Evolutionary conservation across 2,329 filamentous ascomycete genomes (phyloP).

Genomic region (Lecanicillium sp.): DNA sequence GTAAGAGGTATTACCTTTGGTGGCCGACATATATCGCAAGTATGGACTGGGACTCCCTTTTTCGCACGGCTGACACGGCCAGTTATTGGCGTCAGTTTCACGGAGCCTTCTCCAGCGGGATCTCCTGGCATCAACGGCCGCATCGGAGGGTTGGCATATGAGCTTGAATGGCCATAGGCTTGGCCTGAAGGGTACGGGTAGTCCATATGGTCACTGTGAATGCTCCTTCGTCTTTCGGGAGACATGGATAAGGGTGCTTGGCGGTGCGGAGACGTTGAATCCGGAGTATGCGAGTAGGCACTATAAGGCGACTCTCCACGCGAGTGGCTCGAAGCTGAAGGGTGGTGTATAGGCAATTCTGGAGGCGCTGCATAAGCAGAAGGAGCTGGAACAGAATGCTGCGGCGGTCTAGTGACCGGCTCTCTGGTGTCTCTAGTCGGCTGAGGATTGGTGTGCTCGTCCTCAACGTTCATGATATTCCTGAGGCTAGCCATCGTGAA

Average conservation of each 20-base stretch:
- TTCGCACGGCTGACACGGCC: constrained; percentile 48
- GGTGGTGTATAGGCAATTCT: constrained; percentile 20
- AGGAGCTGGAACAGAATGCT: constrained; percentile 3
- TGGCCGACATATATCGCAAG: constrained; percentile 42
- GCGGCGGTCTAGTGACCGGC: not conserved
- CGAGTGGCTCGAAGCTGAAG: constrained; percentile 24
- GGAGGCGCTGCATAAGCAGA: constrained; percentile 31
- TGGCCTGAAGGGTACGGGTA: constrained; percentile 6
- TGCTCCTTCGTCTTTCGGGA: constrained; percentile 1
- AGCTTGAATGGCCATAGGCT: constrained; percentile 9
- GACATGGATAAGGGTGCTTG: constrained; percentile 1
- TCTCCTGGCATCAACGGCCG: constrained; percentile 31
- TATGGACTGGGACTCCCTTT: constrained; percentile 51
- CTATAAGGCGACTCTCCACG: constrained; percentile 24
- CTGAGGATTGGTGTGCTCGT: constrained; percentile 30
- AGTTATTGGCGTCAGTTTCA: constrained; percentile 49
- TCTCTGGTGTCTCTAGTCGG: not conserved
- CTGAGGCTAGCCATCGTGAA: constrained; percentile 45
- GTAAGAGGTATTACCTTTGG: constrained; percentile 33
- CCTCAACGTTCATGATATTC: constrained; percentile 49
- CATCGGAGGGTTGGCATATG: constrained; percentile 17
- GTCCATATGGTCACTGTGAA: constrained; percentile 1
- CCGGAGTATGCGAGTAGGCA: constrained; percentile 8
- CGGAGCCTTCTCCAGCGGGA: constrained; percentile 26
- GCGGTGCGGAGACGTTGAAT: constrained; percentile 6